Base-by-base conservation (phyloP, 2,329 filamentous ascomycete genomes). In the Xylaria polymorpha region DNA sequence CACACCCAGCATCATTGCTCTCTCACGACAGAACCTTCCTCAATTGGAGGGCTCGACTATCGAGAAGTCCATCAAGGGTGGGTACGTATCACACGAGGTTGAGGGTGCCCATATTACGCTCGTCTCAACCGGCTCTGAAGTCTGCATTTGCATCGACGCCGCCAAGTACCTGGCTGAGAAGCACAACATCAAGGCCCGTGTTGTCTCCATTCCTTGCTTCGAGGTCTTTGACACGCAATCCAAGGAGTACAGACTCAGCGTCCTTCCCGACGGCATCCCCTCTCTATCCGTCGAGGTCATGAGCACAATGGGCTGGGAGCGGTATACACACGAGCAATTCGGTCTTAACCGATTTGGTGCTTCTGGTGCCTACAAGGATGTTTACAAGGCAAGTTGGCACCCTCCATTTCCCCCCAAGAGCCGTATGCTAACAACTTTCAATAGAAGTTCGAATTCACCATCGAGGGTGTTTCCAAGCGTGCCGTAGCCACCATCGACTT, bases 241-340 rank as follows among this genome's bases (percentile, higher is more conserved):
- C 82, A 97, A 98, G 91, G 94, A 95, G 74, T 99, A 99, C 91
- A 91, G 91, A 81, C 91, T 99, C 76, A 92, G 90, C 75, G 92
- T 97, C 74, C 90, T 99, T 72, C 96, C 95, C 77, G 94, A 98
- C 81, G 94, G 94, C 75, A 95, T 98, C 81, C 95, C 96, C 75
- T 90, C 94, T 71, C 83, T 99, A 83, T 97, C 93, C 66, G 92
- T 99, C 76, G 96, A 99, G 88, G 94, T 94, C 82, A 97, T 97
- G 93, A 92, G 89, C 83, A 99, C 96, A 76, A 91, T 98, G 84
- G 96, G 96, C 77, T 99, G 96, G 96, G 94, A 98, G 89, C 92
- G 95, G 83, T 99, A 98, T 86, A 93, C 94, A 69, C 95, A 99
- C 85, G 96, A 99, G 90, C 96, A 99, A 87, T 99, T 99, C 79